A percentile compares a stretch with the other conserved stretches of the same genome.
These are phyloP conservation scores for Lagenidium giganteum DNA, from an alignment of 352 stramenopile genomes.

Conservation along the genomic window DNA sequence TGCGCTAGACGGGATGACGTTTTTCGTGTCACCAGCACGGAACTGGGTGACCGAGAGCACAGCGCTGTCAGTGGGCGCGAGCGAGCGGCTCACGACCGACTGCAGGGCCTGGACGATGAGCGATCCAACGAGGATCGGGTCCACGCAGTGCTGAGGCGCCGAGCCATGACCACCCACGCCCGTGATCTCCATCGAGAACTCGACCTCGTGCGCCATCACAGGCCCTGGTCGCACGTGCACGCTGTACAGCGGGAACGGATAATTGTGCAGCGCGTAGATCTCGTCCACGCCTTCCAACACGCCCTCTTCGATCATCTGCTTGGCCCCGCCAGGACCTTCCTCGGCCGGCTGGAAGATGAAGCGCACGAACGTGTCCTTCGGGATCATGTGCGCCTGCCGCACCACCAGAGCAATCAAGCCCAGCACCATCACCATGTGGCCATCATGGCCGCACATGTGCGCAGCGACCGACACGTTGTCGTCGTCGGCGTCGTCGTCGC, in stretches of 20 bases:
- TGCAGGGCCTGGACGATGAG: slow-evolving; percentile 91
- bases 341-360: slow-evolving; percentile 97
- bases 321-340: slow-evolving; percentile 86
- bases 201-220: slow-evolving; percentile 90
- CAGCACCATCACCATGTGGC: slow-evolving; percentile 93
- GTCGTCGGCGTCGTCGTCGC: slow-evolving; percentile 29
- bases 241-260: slow-evolving; percentile 84
- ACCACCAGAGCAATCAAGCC: slow-evolving; percentile 83
- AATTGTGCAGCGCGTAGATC: slow-evolving; percentile 93
- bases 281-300: slow-evolving; percentile 83
- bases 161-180: slow-evolving; percentile 94
- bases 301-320: slow-evolving; percentile 92
- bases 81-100: slow-evolving; percentile 87
- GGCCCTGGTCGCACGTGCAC: slow-evolving; percentile 86
- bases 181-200: slow-evolving; percentile 89
- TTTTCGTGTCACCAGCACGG: slow-evolving; percentile 90
- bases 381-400: slow-evolving; percentile 60
- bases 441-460: slow-evolving; percentile 96
- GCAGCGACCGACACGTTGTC: slow-evolving; percentile 30
- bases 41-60: slow-evolving; percentile 92
- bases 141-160: slow-evolving; percentile 87
- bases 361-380: slow-evolving; percentile 75
- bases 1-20: slow-evolving; percentile 90
- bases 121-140: slow-evolving; percentile 89
- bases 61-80: slow-evolving; percentile 89